These are phyloP conservation scores for Lasiodiplodia gonubiensis DNA, from an alignment of 2,329 filamentous ascomycete species.

Conservation along the genomic window DNA sequence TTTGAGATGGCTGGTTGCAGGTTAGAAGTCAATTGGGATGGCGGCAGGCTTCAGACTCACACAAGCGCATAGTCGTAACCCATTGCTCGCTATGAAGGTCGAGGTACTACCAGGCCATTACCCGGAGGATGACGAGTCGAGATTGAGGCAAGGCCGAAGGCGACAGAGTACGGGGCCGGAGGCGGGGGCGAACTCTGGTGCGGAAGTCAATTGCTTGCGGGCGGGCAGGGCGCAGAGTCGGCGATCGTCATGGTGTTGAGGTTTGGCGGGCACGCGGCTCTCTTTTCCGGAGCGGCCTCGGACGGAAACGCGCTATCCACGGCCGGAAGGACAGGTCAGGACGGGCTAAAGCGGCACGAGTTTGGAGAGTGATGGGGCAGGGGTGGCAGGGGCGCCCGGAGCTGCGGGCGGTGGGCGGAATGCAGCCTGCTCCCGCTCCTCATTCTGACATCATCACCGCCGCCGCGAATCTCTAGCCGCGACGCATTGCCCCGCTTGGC, in stretches of 20 bases:
- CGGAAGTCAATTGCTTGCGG: slow-evolving; percentile 6
- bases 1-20: slow-evolving; percentile 61
- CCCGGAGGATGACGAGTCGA: slow-evolving; percentile 23
- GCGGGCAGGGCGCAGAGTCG: background rate
- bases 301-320: background rate
- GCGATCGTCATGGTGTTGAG: slow-evolving; percentile 26
- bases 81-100: slow-evolving; percentile 49
- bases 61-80: slow-evolving; percentile 67
- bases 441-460: slow-evolving; percentile 17
- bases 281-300: background rate
- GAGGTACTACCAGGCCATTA: slow-evolving; percentile 28
- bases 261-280: background rate
- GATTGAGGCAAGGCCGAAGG: background rate
- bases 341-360: slow-evolving; percentile 14
- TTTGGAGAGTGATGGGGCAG: background rate
- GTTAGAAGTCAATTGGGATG: slow-evolving; percentile 1
- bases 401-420: background rate
- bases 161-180: background rate
- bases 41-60: slow-evolving; percentile 51
- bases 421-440: background rate
- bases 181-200: background rate
- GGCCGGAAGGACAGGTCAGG: slow-evolving; percentile 1
- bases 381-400: background rate
- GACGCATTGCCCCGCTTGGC: background rate
- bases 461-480: background rate